phyloP scores from a whole-genome alignment of 1,139 yeast species.

The Pneumocystis carinii region DNA sequence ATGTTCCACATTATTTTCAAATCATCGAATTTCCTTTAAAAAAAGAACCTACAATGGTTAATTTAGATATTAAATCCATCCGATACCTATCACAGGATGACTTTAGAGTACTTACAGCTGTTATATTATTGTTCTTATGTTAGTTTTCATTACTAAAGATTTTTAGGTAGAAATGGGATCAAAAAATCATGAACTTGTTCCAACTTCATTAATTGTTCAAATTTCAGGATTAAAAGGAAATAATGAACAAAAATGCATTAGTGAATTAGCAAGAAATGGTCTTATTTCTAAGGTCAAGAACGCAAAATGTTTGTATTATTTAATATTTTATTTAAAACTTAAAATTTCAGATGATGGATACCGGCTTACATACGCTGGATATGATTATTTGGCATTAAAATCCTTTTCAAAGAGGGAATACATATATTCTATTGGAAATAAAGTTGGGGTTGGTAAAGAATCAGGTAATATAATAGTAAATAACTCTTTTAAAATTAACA shows the following conservation, averaged over 20 bases:
- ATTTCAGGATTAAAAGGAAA: conserved; percentile 64
- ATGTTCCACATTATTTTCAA: background rate
- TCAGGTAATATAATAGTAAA: conserved; percentile 33
- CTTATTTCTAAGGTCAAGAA: conserved; percentile 65
- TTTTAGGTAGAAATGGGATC: conserved; percentile 63
- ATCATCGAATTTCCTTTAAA: background rate
- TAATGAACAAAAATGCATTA: conserved; percentile 62
- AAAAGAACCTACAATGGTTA: conserved; percentile 19
- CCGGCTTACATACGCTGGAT: conserved; percentile 73
- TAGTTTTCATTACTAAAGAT: background rate
- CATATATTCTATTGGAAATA: conserved; percentile 65
- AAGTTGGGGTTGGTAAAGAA: conserved; percentile 94
- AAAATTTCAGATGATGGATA: conserved; percentile 69
- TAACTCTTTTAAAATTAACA: background rate
- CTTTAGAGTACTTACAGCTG: conserved; percentile 75
- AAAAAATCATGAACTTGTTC: conserved; percentile 85
- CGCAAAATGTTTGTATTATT: conserved; percentile 28
- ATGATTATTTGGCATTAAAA: conserved; percentile 78
- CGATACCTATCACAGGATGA: conserved; percentile 82
- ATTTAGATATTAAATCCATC: conserved; percentile 85
- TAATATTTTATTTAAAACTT: conserved; percentile 1
- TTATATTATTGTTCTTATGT: conserved; percentile 17
- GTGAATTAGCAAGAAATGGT: conserved; percentile 75
- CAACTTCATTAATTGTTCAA: conserved; percentile 67
- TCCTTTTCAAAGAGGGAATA: conserved; percentile 59